Evolutionary conservation across 768 basidiomycete species (phyloP).

Genomic region (Mycena floridula): DNA sequence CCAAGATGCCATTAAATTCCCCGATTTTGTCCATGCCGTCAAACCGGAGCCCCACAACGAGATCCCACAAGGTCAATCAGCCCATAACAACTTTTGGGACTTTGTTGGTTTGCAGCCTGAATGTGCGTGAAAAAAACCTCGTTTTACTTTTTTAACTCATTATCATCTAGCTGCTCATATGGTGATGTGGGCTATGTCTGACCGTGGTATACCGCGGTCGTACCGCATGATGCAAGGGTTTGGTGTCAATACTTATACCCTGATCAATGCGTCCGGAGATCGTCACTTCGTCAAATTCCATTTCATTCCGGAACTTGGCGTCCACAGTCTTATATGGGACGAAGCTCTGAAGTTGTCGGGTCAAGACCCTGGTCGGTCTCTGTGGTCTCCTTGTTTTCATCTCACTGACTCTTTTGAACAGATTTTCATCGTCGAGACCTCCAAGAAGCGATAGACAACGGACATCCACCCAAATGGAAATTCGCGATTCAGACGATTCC

Average conservation of each 20-base stretch:
- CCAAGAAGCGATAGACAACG: conserved; percentile 72
- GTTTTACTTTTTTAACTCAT: too few relatives aligned
- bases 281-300: conserved; percentile 87
- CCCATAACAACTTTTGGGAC: conserved; percentile 89
- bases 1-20: conserved; percentile 79
- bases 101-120: conserved; percentile 69
- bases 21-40: conserved; percentile 79
- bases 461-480: conserved; percentile 70
- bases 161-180: conserved; percentile 54
- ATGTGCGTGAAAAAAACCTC: too few relatives aligned
- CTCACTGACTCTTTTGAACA: conserved; percentile 5
- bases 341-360: conserved; percentile 79
- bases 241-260: conserved; percentile 80
- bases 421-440: conserved; percentile 89
- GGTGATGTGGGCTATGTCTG: conserved; percentile 83
- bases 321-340: conserved; percentile 83
- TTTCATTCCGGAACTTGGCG: conserved; percentile 75
- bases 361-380: conserved; percentile 65
- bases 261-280: conserved; percentile 61
- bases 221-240: conserved; percentile 89
- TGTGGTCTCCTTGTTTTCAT: background rate
- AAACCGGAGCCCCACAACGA: conserved; percentile 86
- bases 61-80: conserved; percentile 58
- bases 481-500: conserved; percentile 71
- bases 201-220: conserved; percentile 78